phyloP scores from a whole-genome alignment of 768 basidiomycete genomes.

The Boletus subcaerulescens region DNA sequence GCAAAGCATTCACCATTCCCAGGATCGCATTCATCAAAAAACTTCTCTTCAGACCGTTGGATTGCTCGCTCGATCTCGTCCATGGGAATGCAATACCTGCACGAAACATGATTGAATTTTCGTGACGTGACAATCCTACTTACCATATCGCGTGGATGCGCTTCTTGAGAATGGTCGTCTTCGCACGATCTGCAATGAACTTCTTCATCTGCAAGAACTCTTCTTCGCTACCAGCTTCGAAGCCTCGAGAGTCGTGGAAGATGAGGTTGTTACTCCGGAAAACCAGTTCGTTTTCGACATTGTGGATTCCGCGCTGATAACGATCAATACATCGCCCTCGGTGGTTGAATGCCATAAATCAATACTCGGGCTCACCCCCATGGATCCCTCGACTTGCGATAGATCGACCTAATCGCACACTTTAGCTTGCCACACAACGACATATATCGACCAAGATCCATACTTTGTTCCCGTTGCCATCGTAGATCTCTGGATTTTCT shows the following conservation, averaged over 20 bases:
- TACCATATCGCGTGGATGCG: slow-evolving; percentile 5
- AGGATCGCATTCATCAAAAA: background rate
- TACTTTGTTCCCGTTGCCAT: slow-evolving; percentile 1
- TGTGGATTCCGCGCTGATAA: background rate
- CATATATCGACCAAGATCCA: background rate
- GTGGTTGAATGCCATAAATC: background rate
- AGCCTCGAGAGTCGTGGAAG: slow-evolving; percentile 1
- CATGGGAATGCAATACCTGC: slow-evolving; percentile 9
- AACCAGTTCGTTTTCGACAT: slow-evolving; percentile 1
- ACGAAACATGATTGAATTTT: too few relatives aligned
- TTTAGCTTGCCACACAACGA: background rate
- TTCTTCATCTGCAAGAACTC: background rate
- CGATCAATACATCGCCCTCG: background rate
- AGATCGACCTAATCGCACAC: background rate
- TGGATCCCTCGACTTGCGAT: background rate
- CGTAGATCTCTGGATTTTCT: slow-evolving; percentile 6
- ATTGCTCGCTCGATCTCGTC: background rate
- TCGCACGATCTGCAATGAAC: background rate
- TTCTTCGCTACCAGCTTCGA: background rate
- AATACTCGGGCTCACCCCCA: background rate
- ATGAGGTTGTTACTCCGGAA: slow-evolving; percentile 2
- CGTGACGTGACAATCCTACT: background rate
- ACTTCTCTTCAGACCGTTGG: background rate
- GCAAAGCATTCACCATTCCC: background rate
- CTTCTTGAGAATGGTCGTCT: background rate